These are phyloP conservation scores for Ajuga chamaepitys DNA, from an alignment of 257 asterid species.

Conservation along the genomic window DNA sequence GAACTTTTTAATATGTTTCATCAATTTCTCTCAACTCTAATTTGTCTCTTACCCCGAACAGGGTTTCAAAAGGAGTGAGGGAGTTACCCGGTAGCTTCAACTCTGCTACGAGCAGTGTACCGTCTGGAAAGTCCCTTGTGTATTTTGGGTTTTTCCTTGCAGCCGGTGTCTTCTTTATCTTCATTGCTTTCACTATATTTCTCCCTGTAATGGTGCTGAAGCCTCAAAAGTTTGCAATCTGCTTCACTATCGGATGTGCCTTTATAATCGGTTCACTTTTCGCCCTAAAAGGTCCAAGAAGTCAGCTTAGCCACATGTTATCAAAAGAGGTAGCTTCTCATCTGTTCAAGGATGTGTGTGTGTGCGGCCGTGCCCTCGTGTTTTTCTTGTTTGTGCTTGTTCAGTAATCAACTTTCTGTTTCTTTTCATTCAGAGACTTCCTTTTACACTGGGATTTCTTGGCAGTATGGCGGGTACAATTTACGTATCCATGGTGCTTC, in stretches of 20 bases:
- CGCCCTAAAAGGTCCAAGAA: slow-evolving; percentile 78
- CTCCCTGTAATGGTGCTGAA: slow-evolving; percentile 87
- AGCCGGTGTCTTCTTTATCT: slow-evolving; percentile 71
- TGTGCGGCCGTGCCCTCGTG: not conserved
- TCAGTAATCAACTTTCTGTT: not conserved
- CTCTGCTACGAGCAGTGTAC: slow-evolving; percentile 63
- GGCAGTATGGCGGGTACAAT: slow-evolving; percentile 77
- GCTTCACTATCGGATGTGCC: slow-evolving; percentile 84
- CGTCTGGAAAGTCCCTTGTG: slow-evolving; percentile 66
- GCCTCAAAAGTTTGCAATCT: slow-evolving; percentile 89
- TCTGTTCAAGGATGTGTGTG: not conserved
- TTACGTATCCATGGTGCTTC: slow-evolving; percentile 82
- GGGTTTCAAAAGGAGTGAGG: slow-evolving; percentile 72
- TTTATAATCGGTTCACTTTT: slow-evolving; percentile 76
- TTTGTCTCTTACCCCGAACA: slow-evolving; percentile 9
- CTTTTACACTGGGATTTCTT: slow-evolving; percentile 60
- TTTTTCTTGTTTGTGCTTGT: not conserved
- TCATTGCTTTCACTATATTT: slow-evolving; percentile 71
- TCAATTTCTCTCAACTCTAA: not conserved
- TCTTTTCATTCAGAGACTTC: slow-evolving; percentile 57
- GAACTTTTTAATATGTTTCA: not conserved
- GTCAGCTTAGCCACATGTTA: slow-evolving; percentile 73
- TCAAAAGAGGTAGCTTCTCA: slow-evolving; percentile 58
- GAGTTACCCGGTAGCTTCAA: slow-evolving; percentile 70
- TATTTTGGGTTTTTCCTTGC: slow-evolving; percentile 70